These are phyloP conservation scores for Fomitopsis serialis DNA, from an alignment of 768 basidiomycete genomes.

Conservation along the genomic window DNA sequence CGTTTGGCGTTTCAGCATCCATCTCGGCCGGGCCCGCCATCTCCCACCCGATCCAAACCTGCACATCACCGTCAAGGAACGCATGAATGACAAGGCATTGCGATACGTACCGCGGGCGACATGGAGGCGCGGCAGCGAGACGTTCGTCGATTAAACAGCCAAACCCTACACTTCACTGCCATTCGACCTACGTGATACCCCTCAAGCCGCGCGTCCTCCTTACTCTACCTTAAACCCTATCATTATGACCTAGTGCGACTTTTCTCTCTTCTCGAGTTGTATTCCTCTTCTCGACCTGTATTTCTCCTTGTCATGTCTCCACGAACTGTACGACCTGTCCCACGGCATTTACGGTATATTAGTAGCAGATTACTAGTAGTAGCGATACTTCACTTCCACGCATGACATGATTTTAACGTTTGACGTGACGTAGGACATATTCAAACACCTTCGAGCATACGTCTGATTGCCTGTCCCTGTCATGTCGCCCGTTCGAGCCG, in stretches of 20 bases:
- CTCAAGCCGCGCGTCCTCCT: not conserved
- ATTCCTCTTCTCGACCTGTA: too few species aligned
- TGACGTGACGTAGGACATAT: too few species aligned
- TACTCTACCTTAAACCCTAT: too few species aligned
- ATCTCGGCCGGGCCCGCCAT: slow-evolving; percentile 53
- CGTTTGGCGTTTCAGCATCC: slow-evolving; percentile 28
- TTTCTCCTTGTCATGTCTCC: not conserved
- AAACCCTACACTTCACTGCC: not conserved
- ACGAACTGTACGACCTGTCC: not conserved
- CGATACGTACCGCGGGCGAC: slow-evolving; percentile 56
- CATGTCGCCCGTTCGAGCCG: too few species aligned
- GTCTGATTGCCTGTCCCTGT: too few species aligned
- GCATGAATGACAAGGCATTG: slow-evolving; percentile 42
- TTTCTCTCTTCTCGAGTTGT: too few species aligned
- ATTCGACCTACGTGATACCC: not conserved
- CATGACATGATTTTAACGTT: not conserved
- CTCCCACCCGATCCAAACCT: slow-evolving; percentile 49
- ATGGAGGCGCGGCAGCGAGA: slow-evolving; percentile 26
- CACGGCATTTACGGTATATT: not conserved
- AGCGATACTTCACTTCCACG: not conserved
- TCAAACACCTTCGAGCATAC: too few species aligned
- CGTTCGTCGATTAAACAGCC: not conserved
- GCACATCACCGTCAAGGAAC: slow-evolving; percentile 57
- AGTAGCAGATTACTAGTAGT: not conserved
- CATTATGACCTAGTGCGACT: too few species aligned